Conservation (phyloP, 2,329 filamentous ascomycete genomes). For the Geosmithia flava region DNA sequence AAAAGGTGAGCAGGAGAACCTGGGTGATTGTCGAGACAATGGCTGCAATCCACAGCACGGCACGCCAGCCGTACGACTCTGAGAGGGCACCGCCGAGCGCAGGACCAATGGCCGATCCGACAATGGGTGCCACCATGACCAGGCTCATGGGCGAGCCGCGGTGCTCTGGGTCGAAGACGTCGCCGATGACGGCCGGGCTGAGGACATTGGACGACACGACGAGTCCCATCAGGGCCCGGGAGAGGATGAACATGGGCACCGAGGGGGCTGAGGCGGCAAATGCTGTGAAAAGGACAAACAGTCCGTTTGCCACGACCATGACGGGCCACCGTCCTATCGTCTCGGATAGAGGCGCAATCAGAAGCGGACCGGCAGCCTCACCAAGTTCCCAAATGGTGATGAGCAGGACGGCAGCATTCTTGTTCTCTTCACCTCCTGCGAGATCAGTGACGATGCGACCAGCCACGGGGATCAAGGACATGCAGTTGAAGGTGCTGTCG, state of each 20-base stretch:
- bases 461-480: slow-evolving; percentile 41
- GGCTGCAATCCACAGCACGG: slow-evolving; percentile 36
- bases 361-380: slow-evolving; percentile 45
- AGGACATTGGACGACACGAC: slow-evolving; percentile 53
- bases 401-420: slow-evolving; percentile 43
- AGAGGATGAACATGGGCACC: slow-evolving; percentile 33
- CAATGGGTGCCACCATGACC: slow-evolving; percentile 41
- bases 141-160: slow-evolving; percentile 46
- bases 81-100: slow-evolving; percentile 41
- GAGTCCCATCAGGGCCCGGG: slow-evolving; percentile 46
- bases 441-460: slow-evolving; percentile 36
- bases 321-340: slow-evolving; percentile 42
- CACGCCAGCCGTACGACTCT: slow-evolving; percentile 40
- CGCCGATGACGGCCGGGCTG: slow-evolving; percentile 50
- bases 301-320: slow-evolving; percentile 37
- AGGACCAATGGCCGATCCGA: slow-evolving; percentile 45
- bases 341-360: slow-evolving; percentile 53
- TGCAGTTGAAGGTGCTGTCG: slow-evolving; percentile 42
- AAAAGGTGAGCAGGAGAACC: slow-evolving; percentile 34
- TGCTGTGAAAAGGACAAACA: slow-evolving; percentile 36
- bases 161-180: slow-evolving; percentile 45
- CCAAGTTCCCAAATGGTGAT: slow-evolving; percentile 62
- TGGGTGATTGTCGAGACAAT: slow-evolving; percentile 34
- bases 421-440: slow-evolving; percentile 18
- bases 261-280: slow-evolving; percentile 31